Conservation (phyloP, 352 stramenopile genomes). For the Thalassiosira livingstoniorum region DNA sequence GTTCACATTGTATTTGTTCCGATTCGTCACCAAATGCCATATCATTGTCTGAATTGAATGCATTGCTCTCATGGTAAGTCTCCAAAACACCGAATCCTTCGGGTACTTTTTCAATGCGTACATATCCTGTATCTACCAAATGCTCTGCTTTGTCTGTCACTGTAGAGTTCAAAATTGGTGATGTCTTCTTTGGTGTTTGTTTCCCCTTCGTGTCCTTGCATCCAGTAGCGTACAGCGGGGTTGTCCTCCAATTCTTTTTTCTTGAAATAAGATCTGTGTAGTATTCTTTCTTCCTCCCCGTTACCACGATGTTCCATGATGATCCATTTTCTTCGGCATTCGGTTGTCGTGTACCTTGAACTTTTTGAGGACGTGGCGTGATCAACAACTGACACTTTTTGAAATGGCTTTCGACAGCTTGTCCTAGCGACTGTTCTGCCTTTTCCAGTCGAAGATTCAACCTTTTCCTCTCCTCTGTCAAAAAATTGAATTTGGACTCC, state of each 20-base stretch:
- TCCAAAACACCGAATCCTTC: conserved; percentile 45
- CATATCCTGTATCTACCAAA: conserved; percentile 21
- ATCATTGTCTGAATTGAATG: not conserved
- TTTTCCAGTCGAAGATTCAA: not conserved
- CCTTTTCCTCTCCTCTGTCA: conserved; percentile 1
- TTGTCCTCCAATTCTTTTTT: conserved; percentile 27
- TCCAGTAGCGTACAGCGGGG: conserved; percentile 29
- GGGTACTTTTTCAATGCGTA: conserved; percentile 22
- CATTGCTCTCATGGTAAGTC: not conserved
- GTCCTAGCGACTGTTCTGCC: not conserved
- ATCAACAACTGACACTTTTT: conserved; percentile 18
- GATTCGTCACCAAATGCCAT: not conserved
- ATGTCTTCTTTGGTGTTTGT: not conserved
- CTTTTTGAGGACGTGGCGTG: not conserved
- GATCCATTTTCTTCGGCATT: not conserved
- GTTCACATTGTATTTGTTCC: too few relatives aligned
- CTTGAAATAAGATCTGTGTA: conserved; percentile 39
- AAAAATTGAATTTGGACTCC: conserved; percentile 2
- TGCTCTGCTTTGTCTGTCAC: conserved; percentile 8
- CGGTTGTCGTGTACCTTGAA: not conserved
- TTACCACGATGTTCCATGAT: conserved; percentile 9
- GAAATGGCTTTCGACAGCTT: conserved; percentile 16
- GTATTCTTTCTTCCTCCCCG: conserved; percentile 18
- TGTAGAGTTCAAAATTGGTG: not conserved
- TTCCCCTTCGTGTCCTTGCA: not conserved